A percentile compares a stretch with the other conserved stretches of the same genome.
These are phyloP conservation scores for Astrothelium subdiscretum DNA, from an alignment of 495 filamentous ascomycete species.

Conservation along the genomic window DNA sequence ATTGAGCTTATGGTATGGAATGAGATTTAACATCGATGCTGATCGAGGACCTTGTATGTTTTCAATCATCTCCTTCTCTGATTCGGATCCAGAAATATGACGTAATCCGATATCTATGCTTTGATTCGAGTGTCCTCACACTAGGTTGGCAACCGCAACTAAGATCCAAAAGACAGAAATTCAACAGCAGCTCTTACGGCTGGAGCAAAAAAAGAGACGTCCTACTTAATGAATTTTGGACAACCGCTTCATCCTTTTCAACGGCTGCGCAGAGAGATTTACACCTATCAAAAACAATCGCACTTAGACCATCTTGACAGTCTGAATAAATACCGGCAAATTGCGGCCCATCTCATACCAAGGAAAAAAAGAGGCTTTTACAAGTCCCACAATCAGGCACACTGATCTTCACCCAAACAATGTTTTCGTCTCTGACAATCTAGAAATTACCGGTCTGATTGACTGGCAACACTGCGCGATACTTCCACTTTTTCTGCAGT, in stretches of 20 bases:
- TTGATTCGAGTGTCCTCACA: neutral
- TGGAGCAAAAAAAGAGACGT: constrained; percentile 14
- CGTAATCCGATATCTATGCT: neutral
- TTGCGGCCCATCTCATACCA: constrained; percentile 16
- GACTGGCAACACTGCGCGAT: constrained; percentile 5
- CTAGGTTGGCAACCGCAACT: neutral
- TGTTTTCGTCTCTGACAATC: constrained; percentile 10
- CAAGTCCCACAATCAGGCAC: neutral
- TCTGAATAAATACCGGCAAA: constrained; percentile 15
- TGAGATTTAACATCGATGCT: constrained; percentile 18
- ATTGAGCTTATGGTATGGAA: constrained; percentile 31
- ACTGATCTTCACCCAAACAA: constrained; percentile 3
- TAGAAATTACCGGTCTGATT: constrained; percentile 13
- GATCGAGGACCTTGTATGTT: constrained; percentile 32
- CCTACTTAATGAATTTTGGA: constrained; percentile 9
- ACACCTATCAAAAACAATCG: constrained; percentile 1
- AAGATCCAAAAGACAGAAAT: constrained; percentile 6
- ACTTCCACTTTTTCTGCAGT: constrained; percentile 3
- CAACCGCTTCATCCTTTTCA: constrained; percentile 3
- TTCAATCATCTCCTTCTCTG: neutral
- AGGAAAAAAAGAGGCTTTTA: neutral
- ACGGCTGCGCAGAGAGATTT: constrained; percentile 7
- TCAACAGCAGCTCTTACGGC: constrained; percentile 7
- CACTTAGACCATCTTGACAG: constrained; percentile 14
- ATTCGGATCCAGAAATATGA: no score